Conservation (phyloP, 169 alveolate species). For the Plasmodium vivax region DNA sequence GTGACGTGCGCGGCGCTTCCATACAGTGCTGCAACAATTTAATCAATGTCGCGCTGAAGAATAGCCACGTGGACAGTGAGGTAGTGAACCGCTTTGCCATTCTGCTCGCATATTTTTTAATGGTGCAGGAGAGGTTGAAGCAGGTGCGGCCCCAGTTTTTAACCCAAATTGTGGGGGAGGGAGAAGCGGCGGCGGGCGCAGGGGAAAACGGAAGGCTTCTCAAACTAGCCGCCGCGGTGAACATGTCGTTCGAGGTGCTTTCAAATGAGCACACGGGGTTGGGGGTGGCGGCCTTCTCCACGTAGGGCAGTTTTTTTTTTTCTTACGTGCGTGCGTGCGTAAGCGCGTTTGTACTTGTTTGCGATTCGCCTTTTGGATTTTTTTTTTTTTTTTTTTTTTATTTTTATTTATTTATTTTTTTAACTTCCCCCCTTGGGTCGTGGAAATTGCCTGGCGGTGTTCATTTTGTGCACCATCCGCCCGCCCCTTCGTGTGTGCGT, state of each 20-base stretch:
- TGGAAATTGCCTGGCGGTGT: background rate
- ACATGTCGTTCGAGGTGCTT: conserved; percentile 9
- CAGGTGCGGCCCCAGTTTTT: conserved; percentile 27
- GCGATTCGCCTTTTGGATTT: background rate
- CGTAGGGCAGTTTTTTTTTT: background rate
- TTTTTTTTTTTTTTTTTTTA: background rate
- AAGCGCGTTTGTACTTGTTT: background rate
- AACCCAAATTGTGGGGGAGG: conserved; percentile 11
- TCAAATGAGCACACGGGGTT: background rate
- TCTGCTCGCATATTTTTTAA: conserved; percentile 29
- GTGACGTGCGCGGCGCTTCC: background rate
- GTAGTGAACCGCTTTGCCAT: background rate
- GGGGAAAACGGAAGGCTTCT: background rate
- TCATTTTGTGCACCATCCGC: background rate
- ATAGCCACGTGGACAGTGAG: background rate
- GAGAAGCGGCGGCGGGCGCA: background rate
- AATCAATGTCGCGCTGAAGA: conserved; percentile 22
- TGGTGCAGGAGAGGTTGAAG: background rate
- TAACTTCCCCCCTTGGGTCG: background rate
- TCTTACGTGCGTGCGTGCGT: background rate
- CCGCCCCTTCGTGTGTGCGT: background rate
- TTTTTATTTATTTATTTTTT: background rate
- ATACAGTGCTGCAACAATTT: conserved; percentile 28
- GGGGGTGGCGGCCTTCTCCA: background rate
- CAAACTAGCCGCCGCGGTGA: conserved; percentile 10